Conservation (phyloP, 768 basidiomycete genomes). For the Pholiota molesta region DNA sequence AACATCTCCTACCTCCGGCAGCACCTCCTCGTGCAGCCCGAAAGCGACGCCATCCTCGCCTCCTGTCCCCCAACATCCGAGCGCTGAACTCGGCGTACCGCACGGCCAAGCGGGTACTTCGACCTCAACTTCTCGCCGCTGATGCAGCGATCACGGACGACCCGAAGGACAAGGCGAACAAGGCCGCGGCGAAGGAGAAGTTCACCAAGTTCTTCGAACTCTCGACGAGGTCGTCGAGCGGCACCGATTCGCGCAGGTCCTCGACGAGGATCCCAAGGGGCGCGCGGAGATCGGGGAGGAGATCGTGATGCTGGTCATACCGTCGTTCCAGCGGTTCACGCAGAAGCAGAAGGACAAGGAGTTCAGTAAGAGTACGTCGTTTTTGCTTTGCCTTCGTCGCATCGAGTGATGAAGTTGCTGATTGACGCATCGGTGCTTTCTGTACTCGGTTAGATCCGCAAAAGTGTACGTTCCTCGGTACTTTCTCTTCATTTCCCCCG, state of each 20-base stretch:
- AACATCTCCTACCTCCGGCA: conserved; percentile 73
- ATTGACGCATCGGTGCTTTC: not conserved
- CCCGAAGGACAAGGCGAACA: conserved; percentile 59
- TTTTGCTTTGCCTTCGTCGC: conserved; percentile 23
- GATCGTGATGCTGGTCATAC: conserved; percentile 75
- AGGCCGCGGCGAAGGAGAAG: conserved; percentile 76
- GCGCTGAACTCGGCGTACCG: conserved; percentile 70
- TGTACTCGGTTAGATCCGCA: conserved; percentile 56
- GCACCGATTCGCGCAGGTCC: conserved; percentile 66
- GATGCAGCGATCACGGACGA: conserved; percentile 69
- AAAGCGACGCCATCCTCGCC: conserved; percentile 43
- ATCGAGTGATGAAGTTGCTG: conserved; percentile 1
- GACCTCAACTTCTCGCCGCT: conserved; percentile 82
- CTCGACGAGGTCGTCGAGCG: conserved; percentile 81
- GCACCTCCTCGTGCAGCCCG: conserved; percentile 56
- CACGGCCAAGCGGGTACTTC: conserved; percentile 86
- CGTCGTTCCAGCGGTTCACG: conserved; percentile 71
- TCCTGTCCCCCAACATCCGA: conserved; percentile 67
- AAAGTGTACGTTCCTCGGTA: conserved; percentile 53
- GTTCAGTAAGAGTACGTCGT: conserved; percentile 73
- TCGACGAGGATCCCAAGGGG: conserved; percentile 71
- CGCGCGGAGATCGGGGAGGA: conserved; percentile 69
- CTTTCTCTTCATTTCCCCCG: not conserved
- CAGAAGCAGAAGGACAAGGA: conserved; percentile 81
- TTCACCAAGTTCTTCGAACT: conserved; percentile 82